Conservation (phyloP, 140 eudicot species). For the Flaveria floridana region DNA sequence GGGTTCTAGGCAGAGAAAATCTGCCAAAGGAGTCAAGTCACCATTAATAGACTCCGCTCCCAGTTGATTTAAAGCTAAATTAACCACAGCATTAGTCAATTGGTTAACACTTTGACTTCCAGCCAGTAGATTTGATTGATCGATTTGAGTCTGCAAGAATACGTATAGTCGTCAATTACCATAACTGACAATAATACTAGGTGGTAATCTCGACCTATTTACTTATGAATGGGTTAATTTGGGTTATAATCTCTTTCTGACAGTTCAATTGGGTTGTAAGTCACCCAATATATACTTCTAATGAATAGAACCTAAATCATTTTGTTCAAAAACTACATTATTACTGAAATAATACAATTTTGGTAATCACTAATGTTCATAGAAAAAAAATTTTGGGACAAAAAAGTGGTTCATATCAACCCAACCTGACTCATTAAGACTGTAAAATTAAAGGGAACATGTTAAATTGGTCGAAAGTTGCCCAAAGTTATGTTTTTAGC, state of each 20-base stretch:
- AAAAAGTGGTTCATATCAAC: background rate
- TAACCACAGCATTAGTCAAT: constrained; percentile 76
- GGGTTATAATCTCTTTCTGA: background rate
- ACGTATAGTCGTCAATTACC: constrained; percentile 29
- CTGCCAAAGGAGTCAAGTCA: constrained; percentile 50
- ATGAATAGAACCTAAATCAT: background rate
- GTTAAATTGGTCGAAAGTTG: background rate
- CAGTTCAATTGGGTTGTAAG: background rate
- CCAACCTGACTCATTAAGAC: background rate
- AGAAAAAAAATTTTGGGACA: background rate
- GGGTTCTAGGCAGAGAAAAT: constrained; percentile 78
- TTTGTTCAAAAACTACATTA: background rate
- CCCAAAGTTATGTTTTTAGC: background rate
- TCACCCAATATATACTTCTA: background rate
- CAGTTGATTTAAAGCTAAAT: constrained; percentile 65
- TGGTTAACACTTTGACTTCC: constrained; percentile 71
- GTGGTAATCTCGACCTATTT: background rate
- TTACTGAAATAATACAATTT: background rate
- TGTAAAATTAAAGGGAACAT: background rate
- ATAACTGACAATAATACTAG: background rate
- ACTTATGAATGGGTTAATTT: background rate
- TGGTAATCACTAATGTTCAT: background rate
- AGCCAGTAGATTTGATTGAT: constrained; percentile 61
- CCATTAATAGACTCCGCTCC: constrained; percentile 45
- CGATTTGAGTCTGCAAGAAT: constrained; percentile 82